Evolutionary conservation across 1,284 basidiomycete species (phyloP), one percentile per base, ranked within the genome.

Genomic region (Ceratobasidium sp.): DNA sequence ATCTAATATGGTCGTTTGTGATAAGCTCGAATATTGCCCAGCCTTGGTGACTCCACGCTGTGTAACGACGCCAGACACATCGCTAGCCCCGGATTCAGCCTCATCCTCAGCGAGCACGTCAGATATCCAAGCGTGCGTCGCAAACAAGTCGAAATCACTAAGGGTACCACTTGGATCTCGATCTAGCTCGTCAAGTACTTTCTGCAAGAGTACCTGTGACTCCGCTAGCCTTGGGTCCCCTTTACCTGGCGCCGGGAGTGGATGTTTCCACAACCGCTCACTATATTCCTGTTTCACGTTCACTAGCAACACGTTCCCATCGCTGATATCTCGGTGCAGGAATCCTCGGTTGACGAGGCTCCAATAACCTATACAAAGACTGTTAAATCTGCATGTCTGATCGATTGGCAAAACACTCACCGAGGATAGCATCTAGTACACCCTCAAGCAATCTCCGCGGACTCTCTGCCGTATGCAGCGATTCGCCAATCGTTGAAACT

Each of bases 291-390:
- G 13, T 18, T 28, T 26, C 1, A 39, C 49, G 1, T n/a, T 26
- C 40, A 68, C 39, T 15, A 73, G n/a, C 40, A 73, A 9, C 1
- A 73, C 58, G 28, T 73, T 73, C 2, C 70, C 70, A 23, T 73
- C 70, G 15, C 70, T 73, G 26, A 73, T 63, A 15, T 73, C 70
- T 15, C 70, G 70, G 42, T 73, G 70, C 13, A 73, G 23, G 1
- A 67, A 15, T 0, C 73, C 73, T n/a, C 23, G 4, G 53, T 77
- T 77, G 0, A 58, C 15, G 3, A 58, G 0, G 3, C 23, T 33
- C 73, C 73, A 77, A 26, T 77, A 77, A 40, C 73, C 73, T 77
- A 15, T 4, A 13, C 33, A 46, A 26, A 13, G n/a, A n/a, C n/a
- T n/a, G 18, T 26, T 42, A n/a, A 23, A 5, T 72, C 3, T 13